Conservation (phyloP, 2,329 filamentous ascomycete species). For the Coleophoma crateriformis region DNA sequence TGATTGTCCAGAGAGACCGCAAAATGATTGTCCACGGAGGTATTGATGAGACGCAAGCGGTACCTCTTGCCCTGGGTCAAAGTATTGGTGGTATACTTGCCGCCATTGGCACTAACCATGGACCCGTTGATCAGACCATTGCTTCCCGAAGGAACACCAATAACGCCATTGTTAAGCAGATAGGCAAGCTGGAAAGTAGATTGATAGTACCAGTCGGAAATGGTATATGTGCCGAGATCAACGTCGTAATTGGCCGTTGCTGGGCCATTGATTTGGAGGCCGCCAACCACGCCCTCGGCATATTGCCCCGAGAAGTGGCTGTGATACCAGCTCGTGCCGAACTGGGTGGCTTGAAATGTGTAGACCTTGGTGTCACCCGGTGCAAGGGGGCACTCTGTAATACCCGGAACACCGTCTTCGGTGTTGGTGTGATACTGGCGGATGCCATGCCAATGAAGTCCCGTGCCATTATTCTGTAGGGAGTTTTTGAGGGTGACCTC, state of each 20-base stretch:
- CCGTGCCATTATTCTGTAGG: constrained; percentile 27
- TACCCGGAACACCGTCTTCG: constrained; percentile 35
- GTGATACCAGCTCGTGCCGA: constrained; percentile 40
- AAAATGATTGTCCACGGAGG: constrained; percentile 33
- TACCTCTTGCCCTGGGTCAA: constrained; percentile 27
- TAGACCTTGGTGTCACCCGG: constrained; percentile 40
- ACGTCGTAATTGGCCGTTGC: constrained; percentile 23
- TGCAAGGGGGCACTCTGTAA: constrained; percentile 25
- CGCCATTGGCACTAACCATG: constrained; percentile 20
- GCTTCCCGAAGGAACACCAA: constrained; percentile 21
- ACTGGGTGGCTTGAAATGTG: constrained; percentile 12
- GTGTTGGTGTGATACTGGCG: constrained; percentile 31
- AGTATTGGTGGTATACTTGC: constrained; percentile 7
- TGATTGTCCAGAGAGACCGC: constrained; percentile 47
- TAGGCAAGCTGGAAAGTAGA: constrained; percentile 33
- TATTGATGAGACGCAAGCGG: constrained; percentile 40
- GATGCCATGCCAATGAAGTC: constrained; percentile 43
- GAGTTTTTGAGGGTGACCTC: constrained; percentile 20
- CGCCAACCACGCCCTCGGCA: constrained; percentile 46
- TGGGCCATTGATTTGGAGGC: constrained; percentile 6
- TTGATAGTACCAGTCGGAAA: constrained; percentile 11
- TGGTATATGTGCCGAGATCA: constrained; percentile 8
- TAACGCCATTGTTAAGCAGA: not conserved
- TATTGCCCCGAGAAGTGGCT: constrained; percentile 41
- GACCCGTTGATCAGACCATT: constrained; percentile 41